Conservation (phyloP, 2,329 filamentous ascomycete species). For the Ophidiomyces ophidiicola region DNA sequence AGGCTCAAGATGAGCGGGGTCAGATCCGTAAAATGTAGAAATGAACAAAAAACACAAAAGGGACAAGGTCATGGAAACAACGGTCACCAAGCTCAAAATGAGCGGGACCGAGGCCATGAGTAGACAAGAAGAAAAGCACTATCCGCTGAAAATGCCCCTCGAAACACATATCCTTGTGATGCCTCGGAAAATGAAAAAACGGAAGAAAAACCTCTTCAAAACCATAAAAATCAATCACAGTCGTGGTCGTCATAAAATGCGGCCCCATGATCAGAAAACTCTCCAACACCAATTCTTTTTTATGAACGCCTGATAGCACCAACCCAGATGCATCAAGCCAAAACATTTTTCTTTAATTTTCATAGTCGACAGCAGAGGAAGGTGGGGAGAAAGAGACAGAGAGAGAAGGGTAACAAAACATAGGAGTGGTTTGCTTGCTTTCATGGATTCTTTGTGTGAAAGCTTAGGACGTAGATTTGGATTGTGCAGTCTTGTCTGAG, state of each 20-base stretch:
- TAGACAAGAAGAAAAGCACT: background rate
- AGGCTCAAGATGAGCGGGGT: constrained; percentile 1
- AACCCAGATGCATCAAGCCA: constrained; percentile 1
- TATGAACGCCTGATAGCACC: constrained; percentile 3
- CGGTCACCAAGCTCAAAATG: constrained; percentile 4
- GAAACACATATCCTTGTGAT: background rate
- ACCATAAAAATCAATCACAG: too few relatives aligned
- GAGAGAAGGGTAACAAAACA: background rate
- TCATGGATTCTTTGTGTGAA: too few relatives aligned
- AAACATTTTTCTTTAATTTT: background rate
- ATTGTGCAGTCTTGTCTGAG: constrained; percentile 10
- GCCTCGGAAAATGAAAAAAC: background rate
- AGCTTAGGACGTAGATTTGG: background rate
- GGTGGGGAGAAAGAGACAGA: too few relatives aligned
- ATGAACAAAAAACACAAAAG: background rate
- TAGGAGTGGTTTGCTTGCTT: background rate
- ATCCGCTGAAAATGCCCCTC: background rate
- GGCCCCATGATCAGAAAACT: background rate
- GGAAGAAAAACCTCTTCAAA: too few relatives aligned
- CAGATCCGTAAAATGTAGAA: background rate
- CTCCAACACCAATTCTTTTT: background rate
- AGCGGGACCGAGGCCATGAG: background rate
- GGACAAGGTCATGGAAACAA: background rate
- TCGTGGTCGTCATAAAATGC: constrained; percentile 7
- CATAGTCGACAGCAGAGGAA: too few relatives aligned